Evolutionary conservation across 495 filamentous ascomycete species (phyloP), one percentile per base, ranked within the genome.

Genomic region (Aspergillus ellipticus): DNA sequence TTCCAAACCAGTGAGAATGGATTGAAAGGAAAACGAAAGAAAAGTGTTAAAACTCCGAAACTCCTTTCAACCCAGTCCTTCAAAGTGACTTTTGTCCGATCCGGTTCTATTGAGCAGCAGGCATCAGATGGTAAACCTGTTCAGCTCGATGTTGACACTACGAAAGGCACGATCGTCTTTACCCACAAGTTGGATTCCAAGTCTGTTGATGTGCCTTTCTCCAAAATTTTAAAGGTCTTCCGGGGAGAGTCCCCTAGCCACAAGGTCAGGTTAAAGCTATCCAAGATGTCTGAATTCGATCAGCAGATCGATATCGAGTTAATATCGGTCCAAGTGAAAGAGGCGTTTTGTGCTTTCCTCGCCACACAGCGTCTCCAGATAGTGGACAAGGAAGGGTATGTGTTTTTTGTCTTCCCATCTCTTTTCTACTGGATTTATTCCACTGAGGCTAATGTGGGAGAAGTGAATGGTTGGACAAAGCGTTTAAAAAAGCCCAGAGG

Each of bases 291-390:
- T 8, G 53, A 28, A 10, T 26, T 55, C 5, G 60, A 59, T 48
- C 58, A 61, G 6, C 49, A 46, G 13, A 28, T 79, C 6, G 74
- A 80, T 39, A 60, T 80, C 20, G 70, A 80, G 43, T 61, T 79
- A 41, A 52, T 33, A 6, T 55, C 31, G 13, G 31, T 49, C 21
- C 41, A 58, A 29, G 66, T 62, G 6, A 65, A 71, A 49, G 19
- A 42, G 21, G 26, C 42, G 0, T 52, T 79, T 6, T 49, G 61
- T 20, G 6, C 24, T 26, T 9, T 65, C 7, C 29, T 74, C 16
- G 20, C 41, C 10, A 33, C 52, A 6, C 35, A 26, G 4, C n/a
- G 42, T 2, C 33, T 64, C 39, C 65, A 62, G 4, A 19, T 63
- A 6, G 19, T 42, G 0, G 33, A 29, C 2, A 74, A 68, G 35